phyloP scores from a whole-genome alignment of 2,329 filamentous ascomycete genomes.

The Paraphaeosphaeria minitans region DNA sequence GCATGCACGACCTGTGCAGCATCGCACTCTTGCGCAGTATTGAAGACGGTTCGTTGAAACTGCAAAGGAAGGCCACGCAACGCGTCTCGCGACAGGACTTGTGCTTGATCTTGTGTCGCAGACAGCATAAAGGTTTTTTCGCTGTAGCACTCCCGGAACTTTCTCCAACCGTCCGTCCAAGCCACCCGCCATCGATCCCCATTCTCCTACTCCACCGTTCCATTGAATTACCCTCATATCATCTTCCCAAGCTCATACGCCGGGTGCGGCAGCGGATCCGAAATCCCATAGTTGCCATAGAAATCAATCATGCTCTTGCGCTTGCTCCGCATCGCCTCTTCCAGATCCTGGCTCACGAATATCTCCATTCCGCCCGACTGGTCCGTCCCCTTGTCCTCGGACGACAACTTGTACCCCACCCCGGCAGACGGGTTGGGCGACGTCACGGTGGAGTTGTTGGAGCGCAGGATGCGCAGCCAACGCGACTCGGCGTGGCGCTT shows the following conservation, averaged over 20 bases:
- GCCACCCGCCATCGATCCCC: no score
- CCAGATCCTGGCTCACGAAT: constrained; percentile 39
- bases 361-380: constrained; percentile 46
- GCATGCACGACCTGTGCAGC: no score
- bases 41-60: no score
- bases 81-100: no score
- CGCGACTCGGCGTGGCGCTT: constrained; percentile 39
- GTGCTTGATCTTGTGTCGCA: no score
- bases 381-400: constrained; percentile 38
- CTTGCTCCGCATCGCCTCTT: constrained; percentile 36
- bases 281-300: constrained; percentile 43
- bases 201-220: background rate
- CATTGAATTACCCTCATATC: constrained; percentile 24
- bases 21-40: no score
- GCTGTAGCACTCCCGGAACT: no score
- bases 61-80: no score
- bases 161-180: no score
- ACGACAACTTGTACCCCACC: constrained; percentile 43
- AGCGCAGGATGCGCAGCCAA: constrained; percentile 37
- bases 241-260: constrained; percentile 36
- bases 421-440: constrained; percentile 33
- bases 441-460: constrained; percentile 24
- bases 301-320: constrained; percentile 42
- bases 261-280: constrained; percentile 41
- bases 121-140: no score